Percentiles rank a stretch among this genome's conserved stretches.
Evolutionary conservation across 2,329 filamentous ascomycete species (phyloP).

Genomic region (Chaetomium olivaceum): DNA sequence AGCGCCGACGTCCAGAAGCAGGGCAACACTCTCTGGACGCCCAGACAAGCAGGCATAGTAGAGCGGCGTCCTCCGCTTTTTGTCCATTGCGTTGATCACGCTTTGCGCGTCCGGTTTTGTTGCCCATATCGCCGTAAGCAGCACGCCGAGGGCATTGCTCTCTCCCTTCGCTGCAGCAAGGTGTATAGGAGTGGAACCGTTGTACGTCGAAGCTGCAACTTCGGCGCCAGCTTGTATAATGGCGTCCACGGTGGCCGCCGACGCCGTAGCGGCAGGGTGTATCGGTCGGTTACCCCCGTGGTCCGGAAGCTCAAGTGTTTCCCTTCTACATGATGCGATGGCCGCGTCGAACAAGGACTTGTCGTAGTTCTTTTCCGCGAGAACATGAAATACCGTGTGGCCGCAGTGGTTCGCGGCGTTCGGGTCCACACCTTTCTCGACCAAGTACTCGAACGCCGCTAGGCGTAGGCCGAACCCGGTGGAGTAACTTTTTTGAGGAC

Average conservation of each 20-base stretch:
- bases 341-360: background rate
- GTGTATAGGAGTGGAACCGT: constrained; percentile 44
- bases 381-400: constrained; percentile 17
- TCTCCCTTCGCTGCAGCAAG: constrained; percentile 40
- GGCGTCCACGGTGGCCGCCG: constrained; percentile 29
- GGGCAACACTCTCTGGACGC: constrained; percentile 32
- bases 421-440: constrained; percentile 17
- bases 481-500: background rate
- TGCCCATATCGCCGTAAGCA: constrained; percentile 27
- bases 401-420: constrained; percentile 16
- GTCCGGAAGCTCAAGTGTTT: constrained; percentile 8
- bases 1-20: constrained; percentile 36
- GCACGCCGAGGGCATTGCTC: constrained; percentile 39
- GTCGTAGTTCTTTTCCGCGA: background rate
- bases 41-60: constrained; percentile 34
- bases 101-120: background rate
- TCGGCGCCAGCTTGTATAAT: constrained; percentile 42
- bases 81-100: constrained; percentile 3
- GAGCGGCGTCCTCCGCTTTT: constrained; percentile 26
- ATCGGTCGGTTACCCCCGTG: constrained; percentile 14
- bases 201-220: constrained; percentile 34
- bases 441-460: background rate
- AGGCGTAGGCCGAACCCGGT: too few relatives aligned
- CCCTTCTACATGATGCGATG: background rate
- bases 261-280: constrained; percentile 22